Base-by-base conservation (phyloP, 768 basidiomycete genomes). In the Leccinum rimulosum region DNA sequence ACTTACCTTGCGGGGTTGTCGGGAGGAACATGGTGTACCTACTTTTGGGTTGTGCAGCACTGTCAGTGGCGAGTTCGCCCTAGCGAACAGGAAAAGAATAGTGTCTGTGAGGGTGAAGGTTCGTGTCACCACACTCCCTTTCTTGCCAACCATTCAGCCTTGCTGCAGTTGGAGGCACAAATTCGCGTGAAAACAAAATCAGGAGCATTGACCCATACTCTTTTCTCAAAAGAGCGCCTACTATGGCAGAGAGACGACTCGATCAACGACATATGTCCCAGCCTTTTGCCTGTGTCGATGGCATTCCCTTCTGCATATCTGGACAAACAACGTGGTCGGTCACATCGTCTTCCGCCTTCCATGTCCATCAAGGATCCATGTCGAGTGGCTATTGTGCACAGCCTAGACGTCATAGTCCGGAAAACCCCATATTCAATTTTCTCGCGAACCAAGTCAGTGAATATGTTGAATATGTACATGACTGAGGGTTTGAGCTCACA, bases 11-110 rank as follows among this genome's bases (percentile, higher is more conserved):
- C 66, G 64, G 49, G 68, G 69, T 19, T 73, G 72, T 64, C 72
- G 72, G 17, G 68, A 75, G 56, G 73, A 67, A 55, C 60, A 53
- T 27, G 68, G 66, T 5, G 48, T 70, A 40, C 72, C 72, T 35
- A 66, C 67, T 1, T 73, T 72, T 58, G 72, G 73, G 28, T 53
- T 68, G 3, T 71, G 72, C 40, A 67, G 72, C 54, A 65, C 63
- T 19, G 64, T 75, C 3, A 35, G 54, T 19, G 72, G 72, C 15
- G 72, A 73, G 57, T 72, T 75, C 25, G 56, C 67, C 51, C 63
- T 71, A 15, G 51, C 53, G 3, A 48, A 72, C 4, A 70, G 72
- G 50, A 63, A 63, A 38, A 70, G 58, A 55, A 60, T 73, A 9
- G 25, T 67, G 12, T 72, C 72, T 47, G 67, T 73, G 2, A 43